phyloP scores from a whole-genome alignment of 768 basidiomycete species.

The Russula griseocarnosa region DNA sequence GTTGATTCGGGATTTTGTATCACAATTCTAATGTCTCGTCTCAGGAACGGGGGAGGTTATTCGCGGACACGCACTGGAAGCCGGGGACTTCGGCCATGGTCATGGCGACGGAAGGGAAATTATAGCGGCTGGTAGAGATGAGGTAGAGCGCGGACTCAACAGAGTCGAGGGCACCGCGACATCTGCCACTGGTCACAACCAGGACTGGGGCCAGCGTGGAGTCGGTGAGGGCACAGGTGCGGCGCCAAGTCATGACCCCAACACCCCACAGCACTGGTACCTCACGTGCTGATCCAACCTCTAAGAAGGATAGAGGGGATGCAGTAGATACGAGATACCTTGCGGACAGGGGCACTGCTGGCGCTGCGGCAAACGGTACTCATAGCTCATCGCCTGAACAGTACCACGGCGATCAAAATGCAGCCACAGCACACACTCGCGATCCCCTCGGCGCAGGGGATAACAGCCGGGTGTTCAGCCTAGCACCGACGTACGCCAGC shows the following conservation, averaged over 20 bases:
- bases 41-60: conserved; percentile 10
- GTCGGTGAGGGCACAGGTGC: neutral
- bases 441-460: neutral
- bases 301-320: neutral
- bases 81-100: neutral
- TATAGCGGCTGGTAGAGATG: conserved; percentile 8
- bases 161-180: neutral
- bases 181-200: neutral
- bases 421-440: neutral
- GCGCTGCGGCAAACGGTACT: neutral
- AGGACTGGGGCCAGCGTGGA: neutral
- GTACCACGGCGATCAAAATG: neutral
- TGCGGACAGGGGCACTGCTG: neutral
- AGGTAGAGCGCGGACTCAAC: conserved; percentile 9
- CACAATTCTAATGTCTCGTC: neutral
- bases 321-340: neutral
- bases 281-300: neutral
- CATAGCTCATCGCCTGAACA: neutral
- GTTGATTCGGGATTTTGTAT: neutral
- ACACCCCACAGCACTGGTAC: neutral
- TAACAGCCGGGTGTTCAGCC: neutral
- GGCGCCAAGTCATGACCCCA: neutral
- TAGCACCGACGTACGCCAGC: neutral
- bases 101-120: neutral
- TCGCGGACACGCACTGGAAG: neutral